Percentiles rank a stretch among this genome's conserved stretches.
phyloP scores from a whole-genome alignment of 805 yeast genomes.

The Teunomyces pallodes region DNA sequence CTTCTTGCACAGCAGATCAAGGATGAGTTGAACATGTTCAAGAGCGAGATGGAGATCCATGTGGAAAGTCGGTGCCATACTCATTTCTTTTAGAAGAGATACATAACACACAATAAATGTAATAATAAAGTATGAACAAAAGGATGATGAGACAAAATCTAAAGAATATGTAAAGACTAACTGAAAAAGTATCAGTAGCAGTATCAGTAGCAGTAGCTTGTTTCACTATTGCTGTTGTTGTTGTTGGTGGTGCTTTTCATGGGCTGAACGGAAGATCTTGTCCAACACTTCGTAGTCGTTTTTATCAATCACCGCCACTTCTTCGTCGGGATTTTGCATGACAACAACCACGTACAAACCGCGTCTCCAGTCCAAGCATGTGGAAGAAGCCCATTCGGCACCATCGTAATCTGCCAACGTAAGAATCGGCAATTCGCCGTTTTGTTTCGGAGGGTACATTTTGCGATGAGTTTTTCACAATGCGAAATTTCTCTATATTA shows the following conservation, averaged over 20 bases:
- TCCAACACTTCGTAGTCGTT: constrained; percentile 40
- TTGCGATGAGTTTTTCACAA: constrained; percentile 5
- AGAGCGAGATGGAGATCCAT: constrained; percentile 81
- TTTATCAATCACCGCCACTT: constrained; percentile 42
- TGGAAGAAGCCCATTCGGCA: constrained; percentile 51
- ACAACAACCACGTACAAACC: constrained; percentile 43
- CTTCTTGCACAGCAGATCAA: constrained; percentile 79
- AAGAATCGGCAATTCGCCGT: constrained; percentile 49
- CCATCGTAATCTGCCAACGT: constrained; percentile 45
- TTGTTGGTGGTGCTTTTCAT: constrained; percentile 21
- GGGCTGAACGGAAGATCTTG: constrained; percentile 47
- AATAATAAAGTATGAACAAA: not conserved
- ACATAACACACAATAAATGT: not conserved
- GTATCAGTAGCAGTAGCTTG: too few relatives aligned
- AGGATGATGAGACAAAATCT: too few relatives aligned
- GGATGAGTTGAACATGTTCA: constrained; percentile 78
- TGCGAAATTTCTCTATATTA: not conserved
- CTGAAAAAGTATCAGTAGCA: too few relatives aligned
- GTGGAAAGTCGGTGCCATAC: constrained; percentile 76
- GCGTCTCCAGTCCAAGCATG: constrained; percentile 45
- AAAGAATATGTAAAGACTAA: too few relatives aligned
- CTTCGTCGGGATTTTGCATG: constrained; percentile 41
- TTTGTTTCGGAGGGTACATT: constrained; percentile 39
- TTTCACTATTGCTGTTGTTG: not conserved
- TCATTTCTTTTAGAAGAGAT: constrained; percentile 61